Evolutionary conservation across 345 rosid genomes (phyloP), one percentile per base, ranked within the genome.

Genomic region (Geranium brycei): DNA sequence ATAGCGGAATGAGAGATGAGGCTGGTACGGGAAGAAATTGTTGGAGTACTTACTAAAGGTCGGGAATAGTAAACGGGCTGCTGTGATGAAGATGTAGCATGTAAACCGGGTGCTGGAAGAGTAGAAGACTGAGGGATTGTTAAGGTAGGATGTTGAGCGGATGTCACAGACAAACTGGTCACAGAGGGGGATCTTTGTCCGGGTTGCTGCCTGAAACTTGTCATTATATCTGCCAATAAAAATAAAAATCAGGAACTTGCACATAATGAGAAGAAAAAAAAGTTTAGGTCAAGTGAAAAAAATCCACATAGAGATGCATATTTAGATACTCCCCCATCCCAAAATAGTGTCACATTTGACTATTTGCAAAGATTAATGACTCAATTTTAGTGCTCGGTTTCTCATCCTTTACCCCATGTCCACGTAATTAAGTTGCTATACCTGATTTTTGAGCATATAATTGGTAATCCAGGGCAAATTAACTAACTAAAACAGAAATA

Each of bases 1-100:
- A 59, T 64, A 1, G 66, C 11, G 11, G 88, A 10, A 47, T 79
- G 76, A 32, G 71, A 31, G 38, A 74, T 17, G 17, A 72, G 66
- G 68, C 67, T 72, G 58, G 77, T 66, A 23, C 28, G 69, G 59
- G 82, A 72, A 7, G 80, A 77, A 68, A 81, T 77, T 7, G 69
- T 19, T 31, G 68, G 59, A 51, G 59, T 31, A 57, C 72, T 66
- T 0, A 75, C 67, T 16, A 58, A 62, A 32, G 70, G 62, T 0
- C 71, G 15, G 14, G 53, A 47, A 40, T 60, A 47, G 59, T 66
- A 64, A 59, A 63, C 72, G 28, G 60, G 56, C 60, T 61, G 81
- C 19, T 30, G 23, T 59, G 71, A 51, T 47, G 72, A 75, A 57
- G 68, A 62, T 17, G 61, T 41, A 61, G 72, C 55, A 16, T 64